Base-by-base conservation (phyloP, 1,284 basidiomycete species). In the Amylostereum areolatum region DNA sequence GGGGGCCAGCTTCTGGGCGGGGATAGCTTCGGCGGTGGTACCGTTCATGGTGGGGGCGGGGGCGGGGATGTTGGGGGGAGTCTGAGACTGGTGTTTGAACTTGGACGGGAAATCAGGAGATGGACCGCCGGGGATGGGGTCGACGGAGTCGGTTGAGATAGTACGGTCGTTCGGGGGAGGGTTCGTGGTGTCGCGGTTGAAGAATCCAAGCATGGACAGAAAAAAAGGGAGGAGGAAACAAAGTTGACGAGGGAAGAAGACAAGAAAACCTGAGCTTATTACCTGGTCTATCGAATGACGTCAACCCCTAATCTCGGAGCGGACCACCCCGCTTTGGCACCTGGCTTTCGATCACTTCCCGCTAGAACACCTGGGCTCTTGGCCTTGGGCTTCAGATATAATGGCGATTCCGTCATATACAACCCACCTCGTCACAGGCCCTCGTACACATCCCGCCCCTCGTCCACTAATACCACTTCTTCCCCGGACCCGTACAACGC, bases 401-500 rank as follows among this genome's bases (percentile, higher is more conserved):
- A 18, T 18, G 18, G 18, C 18, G 18, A 18, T 18, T 18, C 18
- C 18, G 18, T 18, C 18, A 18, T 18, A 18, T 18, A 18, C 18
- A 39, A 39, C 5, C 12, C 12, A 39, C 6, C 6, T 18, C 18
- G 18, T 18, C 18, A 18, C 18, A 18, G 18, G 18, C 18, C 18
- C 18, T 1, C 18, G 18, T 18, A 61, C 8, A 85, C 59, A 53
- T 76, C 74, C 52, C 75, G 61, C 59, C 73, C 73, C 29, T 78
- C 72, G 24, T 69, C 68, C 0, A 72, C 74, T 32, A 89, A 61
- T 4, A 82, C 65, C 41, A 82, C 78, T 34, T 74, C 69, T 18
- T 18, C 18, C 37, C 69, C 64, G 53, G 84, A 77, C 3, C 66
- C 65, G 58, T 94, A 96, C 45, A 95, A 51, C 0, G 92, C 91